Conservation (phyloP, 73 alveolate species). For the Paramecium biaurelia region DNA sequence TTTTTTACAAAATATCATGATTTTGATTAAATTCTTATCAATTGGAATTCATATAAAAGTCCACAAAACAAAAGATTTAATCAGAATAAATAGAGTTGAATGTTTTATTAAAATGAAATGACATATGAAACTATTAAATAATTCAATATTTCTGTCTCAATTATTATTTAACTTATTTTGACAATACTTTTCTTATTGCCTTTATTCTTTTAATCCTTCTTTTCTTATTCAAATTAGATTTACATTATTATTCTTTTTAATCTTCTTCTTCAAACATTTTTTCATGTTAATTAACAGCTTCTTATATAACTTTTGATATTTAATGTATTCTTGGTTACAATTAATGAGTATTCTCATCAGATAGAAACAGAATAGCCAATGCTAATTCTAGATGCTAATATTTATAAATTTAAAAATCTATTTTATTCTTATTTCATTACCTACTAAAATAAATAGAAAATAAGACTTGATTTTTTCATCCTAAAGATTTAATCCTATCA, state of each 20-base stretch:
- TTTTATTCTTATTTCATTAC: not conserved
- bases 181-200: not conserved
- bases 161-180: not conserved
- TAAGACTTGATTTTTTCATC: not conserved
- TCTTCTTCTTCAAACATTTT: not conserved
- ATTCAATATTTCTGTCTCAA: not conserved
- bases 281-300: not conserved
- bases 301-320: not conserved
- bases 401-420: constrained; percentile 17
- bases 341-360: not conserved
- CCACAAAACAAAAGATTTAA: not conserved
- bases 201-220: not conserved
- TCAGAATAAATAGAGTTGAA: not conserved
- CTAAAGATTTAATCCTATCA: not conserved
- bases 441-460: not conserved
- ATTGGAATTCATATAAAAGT: not conserved
- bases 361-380: not conserved
- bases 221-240: not conserved
- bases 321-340: not conserved
- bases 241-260: not conserved
- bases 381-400: constrained; percentile 15
- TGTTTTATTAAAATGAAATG: not conserved
- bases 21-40: not conserved
- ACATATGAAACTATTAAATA: not conserved
- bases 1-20: not conserved